phyloP scores from a whole-genome alignment of 2,329 filamentous ascomycete species.

The Basipetospora sp. region DNA sequence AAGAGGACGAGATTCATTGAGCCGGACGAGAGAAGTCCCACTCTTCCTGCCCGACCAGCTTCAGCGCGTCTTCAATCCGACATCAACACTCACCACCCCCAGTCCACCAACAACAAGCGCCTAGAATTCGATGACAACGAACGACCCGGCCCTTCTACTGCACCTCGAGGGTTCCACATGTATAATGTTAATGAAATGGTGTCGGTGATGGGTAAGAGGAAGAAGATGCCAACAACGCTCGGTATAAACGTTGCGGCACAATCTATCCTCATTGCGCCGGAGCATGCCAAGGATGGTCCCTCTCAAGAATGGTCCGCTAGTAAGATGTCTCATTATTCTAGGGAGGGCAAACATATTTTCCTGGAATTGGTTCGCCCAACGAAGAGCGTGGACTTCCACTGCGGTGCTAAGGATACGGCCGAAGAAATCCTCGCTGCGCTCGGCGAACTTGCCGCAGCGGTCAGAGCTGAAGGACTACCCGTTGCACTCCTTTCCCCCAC shows the following conservation, averaged over 20 bases:
- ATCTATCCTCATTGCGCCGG: constrained; percentile 78
- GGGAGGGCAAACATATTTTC: constrained; percentile 96
- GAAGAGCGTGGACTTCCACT: constrained; percentile 93
- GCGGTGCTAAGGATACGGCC: constrained; percentile 90
- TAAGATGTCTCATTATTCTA: constrained; percentile 91
- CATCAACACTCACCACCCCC: too few relatives aligned
- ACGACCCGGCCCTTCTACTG: constrained; percentile 19
- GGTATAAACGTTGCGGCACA: constrained; percentile 86
- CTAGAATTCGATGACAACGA: too few relatives aligned
- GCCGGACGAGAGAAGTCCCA: too few relatives aligned
- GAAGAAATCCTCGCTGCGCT: constrained; percentile 80
- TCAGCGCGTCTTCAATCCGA: too few relatives aligned
- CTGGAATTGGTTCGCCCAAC: constrained; percentile 82
- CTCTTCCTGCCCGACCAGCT: too few relatives aligned
- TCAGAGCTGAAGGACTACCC: constrained; percentile 65
- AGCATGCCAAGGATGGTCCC: constrained; percentile 66
- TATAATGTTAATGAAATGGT: constrained; percentile 98
- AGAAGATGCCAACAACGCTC: constrained; percentile 94
- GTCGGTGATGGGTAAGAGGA: constrained; percentile 88
- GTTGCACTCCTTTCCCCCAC: constrained; percentile 75
- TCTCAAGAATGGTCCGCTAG: constrained; percentile 89
- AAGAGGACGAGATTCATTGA: too few relatives aligned
- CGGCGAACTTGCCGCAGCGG: constrained; percentile 76
- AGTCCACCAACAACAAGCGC: too few relatives aligned
- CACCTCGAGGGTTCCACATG: constrained; percentile 74